Evolutionary conservation across 1,284 basidiomycete species (phyloP).

Genomic region (Puccinia novopanici): DNA sequence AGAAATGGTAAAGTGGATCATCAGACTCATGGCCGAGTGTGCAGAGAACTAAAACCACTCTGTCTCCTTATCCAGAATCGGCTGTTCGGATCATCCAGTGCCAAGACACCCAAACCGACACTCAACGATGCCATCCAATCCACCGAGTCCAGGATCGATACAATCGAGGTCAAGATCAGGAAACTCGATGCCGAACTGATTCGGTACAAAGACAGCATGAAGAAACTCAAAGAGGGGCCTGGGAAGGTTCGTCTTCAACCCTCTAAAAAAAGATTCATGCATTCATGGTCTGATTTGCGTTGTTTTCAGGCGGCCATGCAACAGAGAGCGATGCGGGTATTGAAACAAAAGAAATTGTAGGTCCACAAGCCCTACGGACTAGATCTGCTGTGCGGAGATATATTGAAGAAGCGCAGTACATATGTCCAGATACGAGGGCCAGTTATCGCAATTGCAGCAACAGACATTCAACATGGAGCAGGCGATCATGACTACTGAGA

Average conservation of each 20-base stretch:
- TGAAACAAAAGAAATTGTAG: conserved; percentile 89
- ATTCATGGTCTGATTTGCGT: neutral
- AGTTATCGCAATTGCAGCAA: conserved; percentile 85
- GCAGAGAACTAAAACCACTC: neutral
- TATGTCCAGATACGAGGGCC: conserved; percentile 71
- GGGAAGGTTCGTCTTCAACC: conserved; percentile 72
- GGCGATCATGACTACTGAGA: conserved; percentile 91
- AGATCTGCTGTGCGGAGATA: neutral
- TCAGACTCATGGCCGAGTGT: neutral
- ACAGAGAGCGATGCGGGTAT: conserved; percentile 86
- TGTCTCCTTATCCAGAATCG: conserved; percentile 56
- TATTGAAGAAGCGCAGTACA: neutral
- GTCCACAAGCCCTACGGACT: too few species aligned
- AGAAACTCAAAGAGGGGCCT: conserved; percentile 86
- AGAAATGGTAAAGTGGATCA: neutral
- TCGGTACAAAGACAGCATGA: conserved; percentile 94
- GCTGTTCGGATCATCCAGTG: conserved; percentile 59
- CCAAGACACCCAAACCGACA: conserved; percentile 70
- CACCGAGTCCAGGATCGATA: conserved; percentile 85
- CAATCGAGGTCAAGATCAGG: conserved; percentile 94
- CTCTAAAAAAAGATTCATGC: neutral
- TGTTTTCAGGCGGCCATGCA: conserved; percentile 80
- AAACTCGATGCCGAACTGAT: conserved; percentile 92
- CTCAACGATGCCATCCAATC: conserved; percentile 88
- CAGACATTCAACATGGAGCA: conserved; percentile 99